Percentiles rank a stretch among this genome's conserved stretches.
phyloP scores from a whole-genome alignment of 257 asterid genomes.

The Solanum rostratum region DNA sequence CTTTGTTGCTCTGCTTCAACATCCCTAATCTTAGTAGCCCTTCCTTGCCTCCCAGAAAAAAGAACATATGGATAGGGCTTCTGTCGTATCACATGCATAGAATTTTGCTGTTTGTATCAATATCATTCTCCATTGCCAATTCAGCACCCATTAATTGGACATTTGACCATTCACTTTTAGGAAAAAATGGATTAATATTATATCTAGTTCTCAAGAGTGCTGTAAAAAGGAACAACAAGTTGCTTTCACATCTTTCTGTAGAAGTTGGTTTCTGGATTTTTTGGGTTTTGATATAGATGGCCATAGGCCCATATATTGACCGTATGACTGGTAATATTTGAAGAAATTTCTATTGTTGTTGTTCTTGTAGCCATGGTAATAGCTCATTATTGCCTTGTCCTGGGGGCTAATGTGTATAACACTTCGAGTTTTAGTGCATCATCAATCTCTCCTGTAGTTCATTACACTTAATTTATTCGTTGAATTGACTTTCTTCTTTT shows the following conservation, averaged over 20 bases:
- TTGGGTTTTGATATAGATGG: background rate
- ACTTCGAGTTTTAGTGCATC: background rate
- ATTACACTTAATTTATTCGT: constrained; percentile 11
- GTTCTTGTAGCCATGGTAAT: background rate
- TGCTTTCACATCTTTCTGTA: background rate
- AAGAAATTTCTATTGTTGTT: background rate
- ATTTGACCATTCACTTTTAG: background rate
- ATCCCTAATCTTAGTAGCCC: background rate
- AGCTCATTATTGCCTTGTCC: background rate
- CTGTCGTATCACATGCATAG: background rate
- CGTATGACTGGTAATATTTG: background rate
- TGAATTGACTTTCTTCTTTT: constrained; percentile 45
- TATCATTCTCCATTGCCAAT: background rate
- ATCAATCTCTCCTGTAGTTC: background rate
- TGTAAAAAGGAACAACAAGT: background rate
- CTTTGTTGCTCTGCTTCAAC: background rate
- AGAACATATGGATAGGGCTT: background rate
- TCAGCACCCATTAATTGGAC: background rate
- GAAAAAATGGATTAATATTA: background rate
- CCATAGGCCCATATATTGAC: background rate
- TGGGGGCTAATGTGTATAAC: background rate
- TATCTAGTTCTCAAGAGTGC: background rate
- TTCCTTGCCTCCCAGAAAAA: background rate
- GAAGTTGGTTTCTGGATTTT: background rate
- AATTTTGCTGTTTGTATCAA: background rate